phyloP scores from a whole-genome alignment of 1,284 basidiomycete genomes.

The Heliocybe sulcata region DNA sequence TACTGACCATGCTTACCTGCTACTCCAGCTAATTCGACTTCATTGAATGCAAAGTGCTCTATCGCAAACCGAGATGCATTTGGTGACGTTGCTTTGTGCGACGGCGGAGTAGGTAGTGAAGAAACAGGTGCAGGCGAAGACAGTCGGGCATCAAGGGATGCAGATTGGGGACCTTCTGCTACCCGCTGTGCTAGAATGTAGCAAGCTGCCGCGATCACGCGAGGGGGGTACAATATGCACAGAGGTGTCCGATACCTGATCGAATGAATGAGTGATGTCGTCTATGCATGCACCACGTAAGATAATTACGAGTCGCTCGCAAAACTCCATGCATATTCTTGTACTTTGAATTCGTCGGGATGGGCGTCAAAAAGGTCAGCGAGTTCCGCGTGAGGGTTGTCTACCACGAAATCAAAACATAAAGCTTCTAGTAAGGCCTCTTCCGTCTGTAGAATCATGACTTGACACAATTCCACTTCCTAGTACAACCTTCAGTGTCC shows the following conservation, averaged over 20 bases:
- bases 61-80: constrained; percentile 60
- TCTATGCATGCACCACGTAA: constrained; percentile 1
- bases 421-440: constrained; percentile 82
- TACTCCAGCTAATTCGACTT: constrained; percentile 46
- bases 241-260: constrained; percentile 68
- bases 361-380: constrained; percentile 57
- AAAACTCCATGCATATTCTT: constrained; percentile 76
- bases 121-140: constrained; percentile 52
- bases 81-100: constrained; percentile 64
- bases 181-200: constrained; percentile 66
- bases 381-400: constrained; percentile 75
- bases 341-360: constrained; percentile 38
- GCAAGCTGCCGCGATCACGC: constrained; percentile 66
- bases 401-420: constrained; percentile 87
- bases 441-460: constrained; percentile 71
- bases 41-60: constrained; percentile 56
- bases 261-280: not conserved
- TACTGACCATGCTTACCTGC: constrained; percentile 37
- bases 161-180: constrained; percentile 62
- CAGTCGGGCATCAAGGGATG: constrained; percentile 65
- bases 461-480: constrained; percentile 73
- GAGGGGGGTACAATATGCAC: constrained; percentile 60
- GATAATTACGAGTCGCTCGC: constrained; percentile 75
- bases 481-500: constrained; percentile 18
- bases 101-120: constrained; percentile 67